Evolutionary conservation across 257 asterid species (phyloP).

Genomic region (Phtheirospermum japonicum): DNA sequence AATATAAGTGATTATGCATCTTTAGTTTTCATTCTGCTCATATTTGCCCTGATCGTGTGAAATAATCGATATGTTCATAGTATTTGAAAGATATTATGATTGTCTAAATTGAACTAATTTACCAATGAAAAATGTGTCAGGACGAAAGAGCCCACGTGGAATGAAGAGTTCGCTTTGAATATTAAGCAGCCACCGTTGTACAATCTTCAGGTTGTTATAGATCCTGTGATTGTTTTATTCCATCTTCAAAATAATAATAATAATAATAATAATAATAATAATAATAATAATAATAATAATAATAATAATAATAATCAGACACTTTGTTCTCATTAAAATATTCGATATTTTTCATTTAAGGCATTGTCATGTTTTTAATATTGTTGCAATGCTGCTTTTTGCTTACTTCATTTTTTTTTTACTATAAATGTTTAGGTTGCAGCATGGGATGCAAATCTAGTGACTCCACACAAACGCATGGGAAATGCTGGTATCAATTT

Average conservation of each 20-base stretch:
- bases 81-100: conserved; percentile 1
- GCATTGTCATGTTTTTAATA: not conserved
- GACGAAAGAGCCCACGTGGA: conserved; percentile 95
- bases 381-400: conserved; percentile 13
- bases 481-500: conserved; percentile 77
- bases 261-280: too few relatives aligned
- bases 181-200: conserved; percentile 70
- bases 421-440: conserved; percentile 58
- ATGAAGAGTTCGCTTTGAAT: conserved; percentile 87
- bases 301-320: not conserved
- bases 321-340: conserved; percentile 7
- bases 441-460: conserved; percentile 99
- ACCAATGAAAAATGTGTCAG: conserved; percentile 44
- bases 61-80: conserved; percentile 12
- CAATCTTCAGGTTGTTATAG: conserved; percentile 71
- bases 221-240: conserved; percentile 2
- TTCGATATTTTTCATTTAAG: not conserved
- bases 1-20: not conserved
- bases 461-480: conserved; percentile 98
- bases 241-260: not conserved
- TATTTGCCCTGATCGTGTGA: conserved; percentile 6
- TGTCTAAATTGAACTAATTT: conserved; percentile 2
- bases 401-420: not conserved
- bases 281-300: too few relatives aligned
- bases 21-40: conserved; percentile 11